Evolutionary conservation across 352 stramenopile species (phyloP), one percentile per base, ranked within the genome.

Genomic region (Globisporangium nodosum): DNA sequence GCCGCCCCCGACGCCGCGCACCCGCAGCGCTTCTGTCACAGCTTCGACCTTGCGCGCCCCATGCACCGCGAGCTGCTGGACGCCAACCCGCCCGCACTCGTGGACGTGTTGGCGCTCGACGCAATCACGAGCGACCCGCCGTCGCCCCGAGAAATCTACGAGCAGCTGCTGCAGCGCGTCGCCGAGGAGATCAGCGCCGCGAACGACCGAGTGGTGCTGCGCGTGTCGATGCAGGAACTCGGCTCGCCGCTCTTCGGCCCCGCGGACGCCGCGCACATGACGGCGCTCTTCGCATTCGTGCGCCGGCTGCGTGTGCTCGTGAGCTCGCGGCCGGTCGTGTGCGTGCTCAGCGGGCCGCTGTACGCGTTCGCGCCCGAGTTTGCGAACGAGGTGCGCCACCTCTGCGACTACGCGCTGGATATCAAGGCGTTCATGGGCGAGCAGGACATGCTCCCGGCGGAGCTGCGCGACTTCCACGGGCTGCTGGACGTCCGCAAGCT

Each of bases 391-490:
- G 52, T 85, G 51, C 75, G 74, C 16, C 78, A 88, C 30, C 16
- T 71, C 47, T 66, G 75, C 52, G 81, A 91, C 60, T 74, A 84
- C n/a, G 76, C 76, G 42, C 49, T 91, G 35, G 71, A 85, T 24
- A 20, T 87, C 46, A 78, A 64, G 52, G 74, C 79, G 40, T 89
- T 91, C 56, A 64, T 70, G 48, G 79, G 81, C 35, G 68, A 81
- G 39, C 72, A 67, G 0, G 76, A 87, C 62, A 55, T 87, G 52
- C 62, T 91, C 15, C 76, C 81, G 1, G 59, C 65, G 0, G 81
- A 91, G 39, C 60, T 91, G 35, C 58, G 61, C n/a, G 77, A 83
- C 47, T 89, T 89, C 48, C 61, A 85, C 37, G 81, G 79, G 0
- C 66, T 87, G 18, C 51, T 88, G 21, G 71, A 74, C 47, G 63